Base-by-base conservation (phyloP, 352 stramenopile species). In the Salisapilia sapeloensis region DNA sequence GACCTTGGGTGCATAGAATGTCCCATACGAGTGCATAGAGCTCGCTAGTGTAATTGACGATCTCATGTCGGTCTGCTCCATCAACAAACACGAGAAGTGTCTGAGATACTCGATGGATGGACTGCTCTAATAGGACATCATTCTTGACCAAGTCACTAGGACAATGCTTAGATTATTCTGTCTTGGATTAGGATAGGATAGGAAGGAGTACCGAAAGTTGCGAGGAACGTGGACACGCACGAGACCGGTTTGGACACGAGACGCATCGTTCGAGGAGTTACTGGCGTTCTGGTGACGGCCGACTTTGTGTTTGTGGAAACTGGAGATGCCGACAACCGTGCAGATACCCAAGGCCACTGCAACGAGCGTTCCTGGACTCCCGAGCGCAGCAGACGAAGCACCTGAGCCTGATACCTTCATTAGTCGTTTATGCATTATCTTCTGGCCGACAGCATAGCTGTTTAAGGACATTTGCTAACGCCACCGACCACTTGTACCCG, bases 11-110 rank as follows among this genome's bases (percentile, higher is more conserved):
- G 23, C 60, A 77, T 14, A 53, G 60, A 15, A 79, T 43, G 38
- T 87, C 69, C 71, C 71, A 87, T 18, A 67, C 52, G 38, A 79
- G 42, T 14, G 52, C 56, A 50, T 84, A 84, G 16, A 87, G 51
- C 36, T 87, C 57, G 46, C 71, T 81, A 40, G 54, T 61, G 56
- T 80, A 87, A 46, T 76, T 77, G 30, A 87, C 41, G 36, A 69
- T 50, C 42, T 72, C 66, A 38, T 72, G 57, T 27, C 60, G 61
- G 30, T 63, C 46, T 13, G 50, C 34, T 4, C 58, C 63, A n/a
- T 53, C 53, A 16, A 87, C 67, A 44, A 59, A 87, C 26, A 87
- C 53, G 16, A 72, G 39, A 12, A 87, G 46, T 13, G 44, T 59
- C 9, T 63, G 36, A 7, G 53, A 40, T 17, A 77, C 65, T 6